Base-by-base conservation (phyloP, 805 yeast genomes). In the Candida ulmi region DNA sequence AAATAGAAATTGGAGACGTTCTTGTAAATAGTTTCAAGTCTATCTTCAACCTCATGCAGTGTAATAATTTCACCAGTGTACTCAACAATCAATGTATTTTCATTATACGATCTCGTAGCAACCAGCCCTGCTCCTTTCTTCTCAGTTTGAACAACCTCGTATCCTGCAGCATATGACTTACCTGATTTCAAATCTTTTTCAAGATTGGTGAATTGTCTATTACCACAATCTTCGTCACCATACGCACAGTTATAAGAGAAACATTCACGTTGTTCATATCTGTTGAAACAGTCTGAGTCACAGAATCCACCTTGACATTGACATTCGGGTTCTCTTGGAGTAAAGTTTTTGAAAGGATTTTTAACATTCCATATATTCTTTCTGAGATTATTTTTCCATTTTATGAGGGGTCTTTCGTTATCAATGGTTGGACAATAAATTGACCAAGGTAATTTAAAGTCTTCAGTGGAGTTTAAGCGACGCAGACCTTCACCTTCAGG, bases 21-120 rank as follows among this genome's bases (percentile, higher is more conserved):
- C 34, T 55, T 57, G 46, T 68, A 66, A 15, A 60, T 57, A 8
- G 56, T 54, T 4, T 47, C 44, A 45, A 69, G 52, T 21, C 76
- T 49, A 15, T 52, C 43, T 24, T 64, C 62, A 54, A 71, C 66
- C 36, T 63, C 68, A 4, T 49, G 45, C 25, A 62, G 62, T 36
- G 62, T 62, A 19, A 73, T 62, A 13, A 72, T 68, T 39, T 73
- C 78, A 11, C 78, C 78, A 2, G 72, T 63, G 45, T 71, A 72
- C 46, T 72, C 78, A 23, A 68, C 52, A 23, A 72, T 62, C n/a
- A 72, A 54, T 32, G 60, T 61, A 5, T 62, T 65, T 13, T 69
- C 62, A 5, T 54, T 45, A 34, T 65, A 69, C 1, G 51, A 45
- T 24, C 69, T 50, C 3, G 57, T 50, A 3, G 76, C 65, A 15